These are phyloP conservation scores for Calocybe gambosa DNA, from an alignment of 1,284 basidiomycete genomes.

Conservation along the genomic window DNA sequence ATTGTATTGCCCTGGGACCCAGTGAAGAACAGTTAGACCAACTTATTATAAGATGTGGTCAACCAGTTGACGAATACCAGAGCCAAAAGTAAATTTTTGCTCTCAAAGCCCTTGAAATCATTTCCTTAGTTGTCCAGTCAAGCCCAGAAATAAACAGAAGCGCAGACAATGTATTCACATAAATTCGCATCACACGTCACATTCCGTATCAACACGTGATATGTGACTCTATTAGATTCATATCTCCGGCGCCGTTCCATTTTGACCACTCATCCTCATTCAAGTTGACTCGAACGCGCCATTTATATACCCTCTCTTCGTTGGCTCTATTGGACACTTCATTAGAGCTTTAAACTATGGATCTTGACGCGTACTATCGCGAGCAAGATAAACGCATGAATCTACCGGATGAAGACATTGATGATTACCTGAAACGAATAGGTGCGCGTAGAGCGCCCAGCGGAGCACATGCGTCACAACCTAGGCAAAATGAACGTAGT, in stretches of 20 bases:
- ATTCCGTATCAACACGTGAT: not conserved
- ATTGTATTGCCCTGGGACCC: not conserved
- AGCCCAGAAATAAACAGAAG: not conserved
- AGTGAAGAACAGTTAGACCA: not conserved
- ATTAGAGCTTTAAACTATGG: constrained; percentile 18
- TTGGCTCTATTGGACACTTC: not conserved
- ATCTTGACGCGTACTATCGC: constrained; percentile 40
- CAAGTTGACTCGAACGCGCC: not conserved
- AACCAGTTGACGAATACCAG: not conserved
- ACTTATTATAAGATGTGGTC: not conserved
- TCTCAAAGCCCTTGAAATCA: not conserved
- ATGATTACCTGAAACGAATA: constrained; percentile 27
- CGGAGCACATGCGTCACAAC: not conserved
- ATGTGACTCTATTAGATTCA: not conserved
- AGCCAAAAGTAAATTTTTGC: not conserved
- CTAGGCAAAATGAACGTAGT: not conserved
- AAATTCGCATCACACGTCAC: not conserved
- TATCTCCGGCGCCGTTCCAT: not conserved
- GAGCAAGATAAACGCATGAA: constrained; percentile 51
- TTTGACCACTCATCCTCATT: not conserved
- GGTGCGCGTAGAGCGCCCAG: constrained; percentile 3
- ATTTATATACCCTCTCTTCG: not conserved
- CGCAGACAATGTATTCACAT: not conserved
- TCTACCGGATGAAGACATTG: constrained; percentile 40
- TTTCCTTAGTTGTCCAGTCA: not conserved